Conservation (phyloP, 352 stramenopile species). For the Globisporangium parvum region DNA sequence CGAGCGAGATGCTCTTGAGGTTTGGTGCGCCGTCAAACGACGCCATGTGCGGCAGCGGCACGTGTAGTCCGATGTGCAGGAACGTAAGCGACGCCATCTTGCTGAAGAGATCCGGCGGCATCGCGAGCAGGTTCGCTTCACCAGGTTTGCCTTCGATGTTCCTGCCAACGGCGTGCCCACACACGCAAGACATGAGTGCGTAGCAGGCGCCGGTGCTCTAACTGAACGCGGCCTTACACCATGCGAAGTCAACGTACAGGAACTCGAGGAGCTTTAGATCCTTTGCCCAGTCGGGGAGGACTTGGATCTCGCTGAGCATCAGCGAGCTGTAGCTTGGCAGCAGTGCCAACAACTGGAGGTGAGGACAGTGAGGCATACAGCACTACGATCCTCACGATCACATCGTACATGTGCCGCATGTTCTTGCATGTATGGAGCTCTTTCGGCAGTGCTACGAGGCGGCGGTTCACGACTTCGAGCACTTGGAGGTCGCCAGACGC, state of each 20-base stretch:
- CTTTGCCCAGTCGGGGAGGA: constrained; percentile 24
- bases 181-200: not conserved
- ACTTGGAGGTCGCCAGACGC: constrained; percentile 24
- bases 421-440: constrained; percentile 20
- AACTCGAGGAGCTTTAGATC: constrained; percentile 29
- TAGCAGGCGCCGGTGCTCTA: no score
- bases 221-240: no score
- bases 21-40: constrained; percentile 20
- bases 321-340: constrained; percentile 12
- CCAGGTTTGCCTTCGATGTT: constrained; percentile 31
- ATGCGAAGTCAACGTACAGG: constrained; percentile 19
- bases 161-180: constrained; percentile 10
- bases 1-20: constrained; percentile 28
- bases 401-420: constrained; percentile 32
- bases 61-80: constrained; percentile 30
- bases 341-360: not conserved
- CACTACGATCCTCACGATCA: no score
- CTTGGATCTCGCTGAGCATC: constrained; percentile 18
- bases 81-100: constrained; percentile 26
- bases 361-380: no score
- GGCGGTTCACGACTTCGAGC: constrained; percentile 28
- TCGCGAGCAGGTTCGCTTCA: constrained; percentile 14
- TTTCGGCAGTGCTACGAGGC: constrained; percentile 14
- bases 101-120: constrained; percentile 25
- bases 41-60: constrained; percentile 16